Percentiles rank a stretch among this genome's conserved stretches.
phyloP scores from a whole-genome alignment of 2,329 filamentous ascomycete species.

The Bipolaris gigantea region DNA sequence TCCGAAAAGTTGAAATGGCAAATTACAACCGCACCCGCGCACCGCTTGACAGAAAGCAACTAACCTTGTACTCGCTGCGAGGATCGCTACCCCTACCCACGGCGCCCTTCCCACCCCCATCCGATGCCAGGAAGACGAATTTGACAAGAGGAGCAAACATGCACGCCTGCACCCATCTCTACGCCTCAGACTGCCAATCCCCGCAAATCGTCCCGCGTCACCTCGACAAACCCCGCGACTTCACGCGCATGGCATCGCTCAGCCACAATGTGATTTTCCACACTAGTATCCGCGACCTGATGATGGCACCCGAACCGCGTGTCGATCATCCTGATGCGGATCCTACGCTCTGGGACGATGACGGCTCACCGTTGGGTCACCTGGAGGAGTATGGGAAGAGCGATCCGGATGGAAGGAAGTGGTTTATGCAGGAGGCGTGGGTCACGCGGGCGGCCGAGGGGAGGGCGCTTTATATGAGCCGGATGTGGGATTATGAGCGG shows the following conservation, averaged over 20 bases:
- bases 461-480: slow-evolving; percentile 31
- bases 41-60: not conserved
- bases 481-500: slow-evolving; percentile 36
- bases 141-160: slow-evolving; percentile 50
- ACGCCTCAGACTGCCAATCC: slow-evolving; percentile 60
- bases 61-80: not conserved
- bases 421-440: slow-evolving; percentile 40
- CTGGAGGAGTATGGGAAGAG: slow-evolving; percentile 8
- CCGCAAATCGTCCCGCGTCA: slow-evolving; percentile 57
- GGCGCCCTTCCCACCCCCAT: not conserved
- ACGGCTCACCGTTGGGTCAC: not conserved
- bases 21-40: not conserved
- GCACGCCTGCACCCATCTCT: slow-evolving; percentile 61
- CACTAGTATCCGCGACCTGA: slow-evolving; percentile 30
- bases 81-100: not conserved
- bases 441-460: slow-evolving; percentile 28
- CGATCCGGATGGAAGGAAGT: slow-evolving; percentile 33
- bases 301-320: slow-evolving; percentile 13
- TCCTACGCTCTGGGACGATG: not conserved
- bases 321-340: not conserved
- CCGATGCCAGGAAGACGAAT: not conserved
- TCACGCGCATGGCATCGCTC: slow-evolving; percentile 35
- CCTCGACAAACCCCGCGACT: slow-evolving; percentile 27
- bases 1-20: not conserved
- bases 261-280: slow-evolving; percentile 42